Conservation (phyloP, 805 yeast genomes). For the Lachancea sp. region DNA sequence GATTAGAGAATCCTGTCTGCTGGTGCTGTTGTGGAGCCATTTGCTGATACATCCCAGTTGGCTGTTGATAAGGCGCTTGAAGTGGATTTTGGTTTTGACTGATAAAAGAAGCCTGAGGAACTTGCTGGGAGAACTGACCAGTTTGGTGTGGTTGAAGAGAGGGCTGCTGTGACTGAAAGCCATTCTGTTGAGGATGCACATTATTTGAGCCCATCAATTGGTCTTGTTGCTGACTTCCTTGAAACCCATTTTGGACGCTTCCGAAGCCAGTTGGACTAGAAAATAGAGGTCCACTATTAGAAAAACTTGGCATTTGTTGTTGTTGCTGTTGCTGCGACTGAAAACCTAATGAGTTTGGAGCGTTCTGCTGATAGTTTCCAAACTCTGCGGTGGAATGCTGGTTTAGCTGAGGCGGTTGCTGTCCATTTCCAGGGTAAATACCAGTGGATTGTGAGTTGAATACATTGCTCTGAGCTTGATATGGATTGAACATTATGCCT, state of each 20-base stretch:
- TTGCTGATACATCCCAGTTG: conserved; percentile 8
- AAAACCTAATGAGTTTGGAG: conserved; percentile 9
- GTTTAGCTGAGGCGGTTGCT: conserved; percentile 10
- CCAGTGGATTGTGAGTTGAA: conserved; percentile 9
- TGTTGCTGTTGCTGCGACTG: conserved; percentile 6
- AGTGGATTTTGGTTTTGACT: conserved; percentile 1
- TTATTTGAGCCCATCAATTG: background rate
- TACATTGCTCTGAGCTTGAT: conserved; percentile 9
- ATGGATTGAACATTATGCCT: conserved; percentile 10
- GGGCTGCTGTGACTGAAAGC: conserved; percentile 10
- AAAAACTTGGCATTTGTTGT: conserved; percentile 7
- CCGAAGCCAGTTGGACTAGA: conserved; percentile 3
- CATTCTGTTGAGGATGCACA: conserved; percentile 14
- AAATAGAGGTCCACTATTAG: conserved; percentile 3
- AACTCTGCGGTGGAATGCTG: conserved; percentile 14
- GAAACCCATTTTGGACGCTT: background rate
- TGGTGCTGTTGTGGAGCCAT: conserved; percentile 18
- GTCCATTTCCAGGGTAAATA: conserved; percentile 8
- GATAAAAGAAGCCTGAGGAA: conserved; percentile 7
- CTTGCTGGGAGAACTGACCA: conserved; percentile 14
- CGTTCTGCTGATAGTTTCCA: conserved; percentile 15
- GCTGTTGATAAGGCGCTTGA: conserved; percentile 12
- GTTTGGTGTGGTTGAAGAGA: conserved; percentile 14
- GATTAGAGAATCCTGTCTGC: conserved; percentile 6
- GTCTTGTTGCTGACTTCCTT: background rate